Base-by-base conservation (phyloP, 2,329 filamentous ascomycete genomes). In the Epichloe amarillans region DNA sequence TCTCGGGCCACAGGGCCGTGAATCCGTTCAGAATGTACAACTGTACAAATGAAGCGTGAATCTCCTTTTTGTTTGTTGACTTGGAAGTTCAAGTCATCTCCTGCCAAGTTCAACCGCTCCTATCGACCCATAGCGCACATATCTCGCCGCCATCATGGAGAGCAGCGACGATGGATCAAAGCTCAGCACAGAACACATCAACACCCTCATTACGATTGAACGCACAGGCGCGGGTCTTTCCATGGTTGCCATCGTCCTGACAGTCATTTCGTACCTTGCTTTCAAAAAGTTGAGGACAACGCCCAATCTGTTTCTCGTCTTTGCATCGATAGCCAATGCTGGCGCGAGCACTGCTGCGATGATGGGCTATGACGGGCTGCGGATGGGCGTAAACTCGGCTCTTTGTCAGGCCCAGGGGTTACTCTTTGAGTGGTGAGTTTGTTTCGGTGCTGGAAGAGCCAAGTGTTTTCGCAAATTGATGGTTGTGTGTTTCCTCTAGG, bases 331-430 rank as follows among this genome's bases (percentile, higher is more conserved):
- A n/a, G 65, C 66, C 45, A 68, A 69, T 53, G 66, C 78, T 2
- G 76, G 75, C 4, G 77, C 77, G 19, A 77, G 76, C 53, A 67
- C 74, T 35, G 86, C 83, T 7, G 87, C 84, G 23, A 70, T 88
- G 48, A 86, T 90, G 50, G 84, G 83, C 0, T 79, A 80, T 45
- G 76, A 80, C 23, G 84, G 82, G 2, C 73, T 88, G 33, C 61
- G 68, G 5, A 67, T 68, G 45, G 80, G 80, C 0, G 65, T 72
- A 10, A 64, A 69, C 0, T 81, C 76, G 17, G 59, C 73, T 5
- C 66, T 90, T 14, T 91, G 79, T 59, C 77, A 79, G 58, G 69
- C 72, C 0, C 77, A 81, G 58, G 75, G 75, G 0, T 80, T 81
- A 57, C 66, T 80, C 52, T 73, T 87, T 53, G 79, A 86, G 63